phyloP scores from a whole-genome alignment of 2,329 filamentous ascomycete genomes.

The Colletotrichum sp. region DNA sequence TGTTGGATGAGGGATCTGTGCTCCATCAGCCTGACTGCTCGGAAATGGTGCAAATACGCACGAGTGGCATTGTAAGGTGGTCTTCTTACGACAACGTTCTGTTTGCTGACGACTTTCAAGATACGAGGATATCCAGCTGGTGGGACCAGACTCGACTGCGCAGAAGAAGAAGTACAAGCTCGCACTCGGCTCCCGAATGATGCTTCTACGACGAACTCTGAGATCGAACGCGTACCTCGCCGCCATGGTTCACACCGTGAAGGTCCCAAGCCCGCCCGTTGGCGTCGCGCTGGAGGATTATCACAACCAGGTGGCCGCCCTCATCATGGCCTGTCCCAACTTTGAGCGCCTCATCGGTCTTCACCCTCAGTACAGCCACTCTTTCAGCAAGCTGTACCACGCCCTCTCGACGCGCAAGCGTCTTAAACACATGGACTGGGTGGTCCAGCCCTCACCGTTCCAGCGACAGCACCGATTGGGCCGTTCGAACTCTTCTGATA shows the following conservation, averaged over 20 bases:
- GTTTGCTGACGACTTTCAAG: conserved; percentile 31
- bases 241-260: conserved; percentile 59
- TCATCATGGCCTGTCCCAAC: conserved; percentile 70
- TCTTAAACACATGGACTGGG: conserved; percentile 65
- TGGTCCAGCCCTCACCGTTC: conserved; percentile 46
- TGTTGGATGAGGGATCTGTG: conserved; percentile 69
- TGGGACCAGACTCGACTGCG: conserved; percentile 58
- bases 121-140: conserved; percentile 63
- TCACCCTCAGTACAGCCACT: conserved; percentile 58
- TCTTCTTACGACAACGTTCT: neutral
- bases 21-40: conserved; percentile 53
- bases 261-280: conserved; percentile 54
- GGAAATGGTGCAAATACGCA: conserved; percentile 57
- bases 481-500: conserved; percentile 21
- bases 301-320: conserved; percentile 61
- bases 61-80: conserved; percentile 53
- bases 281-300: conserved; percentile 53
- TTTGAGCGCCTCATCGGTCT: conserved; percentile 63
- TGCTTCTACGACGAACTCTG: conserved; percentile 63
- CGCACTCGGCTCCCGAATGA: conserved; percentile 55
- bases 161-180: conserved; percentile 65
- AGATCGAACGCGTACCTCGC: conserved; percentile 58
- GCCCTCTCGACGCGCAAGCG: conserved; percentile 62
- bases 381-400: conserved; percentile 61
- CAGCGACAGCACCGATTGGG: conserved; percentile 37